A percentile compares a stretch with the other conserved stretches of the same genome.
Conservation (phyloP, 139 green algal genomes). For the Coccomyxa sp. region DNA sequence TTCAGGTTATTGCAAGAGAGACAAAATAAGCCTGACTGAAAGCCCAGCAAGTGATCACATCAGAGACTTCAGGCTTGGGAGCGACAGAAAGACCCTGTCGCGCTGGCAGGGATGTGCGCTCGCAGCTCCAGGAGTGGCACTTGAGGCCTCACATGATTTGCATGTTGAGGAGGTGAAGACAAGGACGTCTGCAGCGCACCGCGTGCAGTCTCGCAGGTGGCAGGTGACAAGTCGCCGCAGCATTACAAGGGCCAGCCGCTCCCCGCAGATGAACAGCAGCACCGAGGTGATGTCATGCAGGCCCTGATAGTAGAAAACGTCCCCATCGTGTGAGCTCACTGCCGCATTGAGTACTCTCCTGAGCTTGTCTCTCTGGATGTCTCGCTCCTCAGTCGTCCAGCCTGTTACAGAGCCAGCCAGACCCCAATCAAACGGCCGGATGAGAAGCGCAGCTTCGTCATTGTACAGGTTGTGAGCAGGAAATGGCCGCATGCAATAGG, state of each 20-base stretch:
- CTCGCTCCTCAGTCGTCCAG: slow-evolving; percentile 40
- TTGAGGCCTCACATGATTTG: background rate
- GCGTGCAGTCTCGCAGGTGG: slow-evolving; percentile 78
- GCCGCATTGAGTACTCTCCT: slow-evolving; percentile 59
- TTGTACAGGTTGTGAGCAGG: too few relatives aligned
- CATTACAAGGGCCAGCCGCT: slow-evolving; percentile 45
- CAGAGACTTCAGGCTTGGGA: too few relatives aligned
- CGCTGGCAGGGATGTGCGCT: too few relatives aligned
- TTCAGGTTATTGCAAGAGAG: too few relatives aligned
- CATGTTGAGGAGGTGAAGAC: background rate
- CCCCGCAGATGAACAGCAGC: slow-evolving; percentile 67
- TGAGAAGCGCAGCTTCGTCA: background rate
- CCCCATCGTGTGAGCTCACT: slow-evolving; percentile 30
- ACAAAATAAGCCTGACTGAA: too few relatives aligned
- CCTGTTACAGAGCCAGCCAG: slow-evolving; percentile 9
- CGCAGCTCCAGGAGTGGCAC: too few relatives aligned
- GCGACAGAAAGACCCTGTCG: too few relatives aligned
- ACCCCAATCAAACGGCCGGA: background rate
- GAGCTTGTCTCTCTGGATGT: slow-evolving; percentile 43
- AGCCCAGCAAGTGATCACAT: too few relatives aligned
- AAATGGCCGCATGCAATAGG: too few relatives aligned
- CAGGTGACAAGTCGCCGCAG: slow-evolving; percentile 44
- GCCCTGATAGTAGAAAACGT: slow-evolving; percentile 82
- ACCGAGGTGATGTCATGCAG: slow-evolving; percentile 86
- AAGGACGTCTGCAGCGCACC: background rate